phyloP scores from a whole-genome alignment of 192 early-diverging fungal genomes.

The Helicostylum pulchrum region DNA sequence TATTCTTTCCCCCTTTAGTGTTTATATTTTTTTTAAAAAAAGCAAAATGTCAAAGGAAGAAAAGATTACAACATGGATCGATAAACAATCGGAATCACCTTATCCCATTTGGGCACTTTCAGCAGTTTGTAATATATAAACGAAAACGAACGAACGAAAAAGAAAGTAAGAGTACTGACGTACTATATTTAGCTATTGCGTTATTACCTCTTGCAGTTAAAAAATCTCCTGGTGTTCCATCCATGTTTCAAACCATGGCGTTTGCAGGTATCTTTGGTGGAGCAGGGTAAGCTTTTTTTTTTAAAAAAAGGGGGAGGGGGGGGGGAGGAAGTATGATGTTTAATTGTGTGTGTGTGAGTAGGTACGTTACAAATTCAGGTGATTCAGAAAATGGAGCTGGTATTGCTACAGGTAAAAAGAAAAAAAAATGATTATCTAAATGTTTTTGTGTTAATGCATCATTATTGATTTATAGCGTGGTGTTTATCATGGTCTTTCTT shows the following conservation, averaged over 20 bases:
- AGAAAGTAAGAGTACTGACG: not conserved
- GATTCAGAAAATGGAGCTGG: conserved; percentile 41
- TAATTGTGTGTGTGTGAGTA: not conserved
- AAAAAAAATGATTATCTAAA: not conserved
- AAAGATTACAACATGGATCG: conserved; percentile 9
- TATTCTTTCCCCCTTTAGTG: not conserved
- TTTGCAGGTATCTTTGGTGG: conserved; percentile 35
- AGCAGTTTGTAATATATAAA: conserved; percentile 15
- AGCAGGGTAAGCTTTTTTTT: conserved; percentile 41
- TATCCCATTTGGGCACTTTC: conserved; percentile 29
- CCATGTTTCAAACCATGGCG: conserved; percentile 31
- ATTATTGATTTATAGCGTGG: conserved; percentile 25
- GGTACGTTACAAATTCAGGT: conserved; percentile 32
- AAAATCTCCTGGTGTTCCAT: conserved; percentile 33
- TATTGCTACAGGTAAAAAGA: conserved; percentile 37
- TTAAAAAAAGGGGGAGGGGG: not conserved
- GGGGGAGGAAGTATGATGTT: not conserved
- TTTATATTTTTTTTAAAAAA: conserved; percentile 1
- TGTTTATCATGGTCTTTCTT: conserved; percentile 40
- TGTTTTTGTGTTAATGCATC: not conserved
- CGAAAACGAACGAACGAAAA: no score
- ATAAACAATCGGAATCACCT: conserved; percentile 25
- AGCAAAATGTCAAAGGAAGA: conserved; percentile 11
- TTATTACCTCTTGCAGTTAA: conserved; percentile 28
- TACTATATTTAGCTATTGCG: conserved; percentile 15